Base-by-base conservation (phyloP, 371 early-diverging fungal genomes). In the Mortierella sp. region DNA sequence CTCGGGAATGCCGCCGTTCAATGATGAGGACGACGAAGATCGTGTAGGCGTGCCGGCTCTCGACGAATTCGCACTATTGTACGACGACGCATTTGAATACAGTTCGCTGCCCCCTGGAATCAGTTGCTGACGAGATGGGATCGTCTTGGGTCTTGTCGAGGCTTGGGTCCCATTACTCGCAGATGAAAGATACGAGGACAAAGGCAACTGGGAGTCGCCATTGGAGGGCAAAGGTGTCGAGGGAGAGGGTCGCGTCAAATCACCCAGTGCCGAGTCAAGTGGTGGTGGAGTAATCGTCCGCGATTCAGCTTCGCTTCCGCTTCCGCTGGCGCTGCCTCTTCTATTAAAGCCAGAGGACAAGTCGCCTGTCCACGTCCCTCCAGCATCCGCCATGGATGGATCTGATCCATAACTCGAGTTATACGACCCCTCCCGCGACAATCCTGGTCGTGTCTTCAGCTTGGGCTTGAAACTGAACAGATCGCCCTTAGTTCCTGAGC, bases 21-120 rank as follows among this genome's bases (percentile, higher is more conserved):
- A 48, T 13, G 86, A 86, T 0, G 86, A 86, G 0, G 86, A 86
- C 0, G 86, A 86, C 26, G 86, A 86, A 4, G 86, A 81, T 37
- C 86, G 71, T 13, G 86, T 81, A 0, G 86, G 86, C 0, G 86
- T 86, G 5, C 70, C 78, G 14, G 76, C 70, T 37, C 76, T 64
- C 5, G 85, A 81, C 2, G 78, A 78, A 26, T 51, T 76, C 1
- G 85, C 81, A 21, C 81, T 81, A 37, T 64, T 64, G 69, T 73
- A 81, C 9, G 85, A 84, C 1, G 85, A 81, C 11, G 85, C 76
- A 26, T 77, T 78, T 31, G 85, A 84, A 40, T 67, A 51, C 21
- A 50, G 44, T 2, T 77, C 74, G 8, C 51, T 31, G 28, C 55
- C 21, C 26, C 73, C 73, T 5, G 67, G 40, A 28, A 34, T 9